Conservation (phyloP, 768 basidiomycete species). For the Kockovaella imperatae region DNA sequence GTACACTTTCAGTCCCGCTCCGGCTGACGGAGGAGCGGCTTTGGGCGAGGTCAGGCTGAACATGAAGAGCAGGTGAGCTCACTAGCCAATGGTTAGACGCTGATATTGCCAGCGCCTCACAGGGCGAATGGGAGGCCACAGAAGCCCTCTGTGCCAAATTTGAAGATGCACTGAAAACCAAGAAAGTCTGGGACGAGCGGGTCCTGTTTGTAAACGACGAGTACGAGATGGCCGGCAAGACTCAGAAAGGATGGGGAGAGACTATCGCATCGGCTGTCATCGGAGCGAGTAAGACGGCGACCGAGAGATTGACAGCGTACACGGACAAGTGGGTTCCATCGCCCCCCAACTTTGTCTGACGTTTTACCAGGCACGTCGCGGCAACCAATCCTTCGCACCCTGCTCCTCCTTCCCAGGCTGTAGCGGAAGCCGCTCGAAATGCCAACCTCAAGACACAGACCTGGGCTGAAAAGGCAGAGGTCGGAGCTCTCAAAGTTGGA, state of each 20-base stretch:
- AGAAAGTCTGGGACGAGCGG: conserved; percentile 37
- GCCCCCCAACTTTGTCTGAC: not conserved
- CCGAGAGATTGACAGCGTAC: conserved; percentile 19
- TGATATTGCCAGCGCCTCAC: conserved; percentile 14
- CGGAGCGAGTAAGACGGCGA: conserved; percentile 25
- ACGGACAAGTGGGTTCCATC: conserved; percentile 29
- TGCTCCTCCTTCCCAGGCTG: conserved; percentile 17
- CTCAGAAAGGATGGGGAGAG: conserved; percentile 32
- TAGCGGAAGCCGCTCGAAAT: no score
- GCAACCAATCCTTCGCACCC: conserved; percentile 25
- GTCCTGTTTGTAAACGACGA: conserved; percentile 36
- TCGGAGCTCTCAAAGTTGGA: conserved; percentile 18
- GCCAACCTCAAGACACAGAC: conserved; percentile 9
- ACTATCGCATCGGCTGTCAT: conserved; percentile 25
- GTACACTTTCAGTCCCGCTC: conserved; percentile 31
- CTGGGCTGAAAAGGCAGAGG: conserved; percentile 21
- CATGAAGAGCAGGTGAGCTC: conserved; percentile 27
- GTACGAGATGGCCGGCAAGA: conserved; percentile 23
- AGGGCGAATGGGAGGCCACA: conserved; percentile 36
- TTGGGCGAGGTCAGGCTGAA: conserved; percentile 38
- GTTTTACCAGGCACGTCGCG: conserved; percentile 14
- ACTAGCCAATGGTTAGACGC: not conserved
- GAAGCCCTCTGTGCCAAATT: conserved; percentile 27
- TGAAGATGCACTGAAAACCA: conserved; percentile 26
- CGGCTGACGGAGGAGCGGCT: conserved; percentile 25